These are phyloP conservation scores for Colletotrichum noveboracense DNA, from an alignment of 2,329 filamentous ascomycete genomes.

Conservation along the genomic window DNA sequence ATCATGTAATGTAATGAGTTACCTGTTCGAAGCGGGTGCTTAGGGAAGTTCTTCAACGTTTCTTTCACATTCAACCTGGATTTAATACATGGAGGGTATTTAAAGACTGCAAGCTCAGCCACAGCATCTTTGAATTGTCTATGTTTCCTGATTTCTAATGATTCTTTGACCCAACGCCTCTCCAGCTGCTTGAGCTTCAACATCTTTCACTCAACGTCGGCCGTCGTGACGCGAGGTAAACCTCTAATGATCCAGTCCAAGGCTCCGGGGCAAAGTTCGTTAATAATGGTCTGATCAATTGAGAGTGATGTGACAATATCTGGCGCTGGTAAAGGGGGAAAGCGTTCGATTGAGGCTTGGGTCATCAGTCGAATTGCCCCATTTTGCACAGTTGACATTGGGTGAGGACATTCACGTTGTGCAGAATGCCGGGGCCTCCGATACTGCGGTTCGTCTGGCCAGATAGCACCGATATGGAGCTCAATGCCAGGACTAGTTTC, in stretches of 20 bases:
- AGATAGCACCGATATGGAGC: background rate
- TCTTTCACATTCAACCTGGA: background rate
- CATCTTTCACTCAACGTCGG: background rate
- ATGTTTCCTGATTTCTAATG: background rate
- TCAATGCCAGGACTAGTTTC: background rate
- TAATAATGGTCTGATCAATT: background rate
- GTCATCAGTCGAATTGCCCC: background rate
- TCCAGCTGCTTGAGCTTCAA: background rate
- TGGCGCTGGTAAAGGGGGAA: background rate
- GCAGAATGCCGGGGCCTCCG: background rate
- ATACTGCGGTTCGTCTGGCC: background rate
- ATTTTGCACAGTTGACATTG: background rate
- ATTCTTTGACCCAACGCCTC: background rate
- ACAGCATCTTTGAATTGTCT: background rate
- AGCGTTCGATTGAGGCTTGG: too few relatives aligned
- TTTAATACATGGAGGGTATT: background rate
- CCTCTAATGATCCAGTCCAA: background rate
- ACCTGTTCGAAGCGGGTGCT: background rate
- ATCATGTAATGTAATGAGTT: background rate
- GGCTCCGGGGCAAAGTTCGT: background rate
- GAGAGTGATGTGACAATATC: background rate
- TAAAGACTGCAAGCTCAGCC: background rate
- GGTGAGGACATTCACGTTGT: background rate
- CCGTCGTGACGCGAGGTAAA: background rate
- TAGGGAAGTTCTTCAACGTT: rapidly evolving